These are phyloP conservation scores for Linaria vulgaris DNA, from an alignment of 257 asterid genomes.

Conservation along the genomic window DNA sequence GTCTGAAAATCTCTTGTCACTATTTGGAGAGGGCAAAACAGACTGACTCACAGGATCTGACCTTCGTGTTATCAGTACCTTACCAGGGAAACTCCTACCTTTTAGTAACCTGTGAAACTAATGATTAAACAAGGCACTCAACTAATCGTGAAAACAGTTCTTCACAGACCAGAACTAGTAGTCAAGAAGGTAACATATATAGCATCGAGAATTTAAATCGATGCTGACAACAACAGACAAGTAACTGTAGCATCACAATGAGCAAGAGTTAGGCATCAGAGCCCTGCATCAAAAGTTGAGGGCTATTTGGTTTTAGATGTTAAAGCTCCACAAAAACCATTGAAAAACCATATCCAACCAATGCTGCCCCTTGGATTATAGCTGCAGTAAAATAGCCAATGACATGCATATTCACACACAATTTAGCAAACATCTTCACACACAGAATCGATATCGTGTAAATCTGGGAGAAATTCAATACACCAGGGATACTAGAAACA, in stretches of 20 bases:
- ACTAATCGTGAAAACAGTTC: constrained; percentile 10
- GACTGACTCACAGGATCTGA: constrained; percentile 63
- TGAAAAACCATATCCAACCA: neutral
- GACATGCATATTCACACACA: too few species aligned
- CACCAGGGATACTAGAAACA: constrained; percentile 3
- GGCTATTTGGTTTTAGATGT: neutral
- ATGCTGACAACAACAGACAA: neutral
- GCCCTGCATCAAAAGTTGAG: constrained; percentile 15
- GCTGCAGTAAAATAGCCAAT: neutral
- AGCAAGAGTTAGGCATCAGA: constrained; percentile 9
- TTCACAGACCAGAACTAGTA: neutral
- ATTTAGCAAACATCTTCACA: too few species aligned
- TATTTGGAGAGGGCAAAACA: constrained; percentile 56
- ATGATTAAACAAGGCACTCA: constrained; percentile 18
- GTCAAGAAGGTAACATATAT: neutral
- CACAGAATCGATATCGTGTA: neutral
- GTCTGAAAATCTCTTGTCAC: constrained; percentile 43
- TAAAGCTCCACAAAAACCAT: neutral
- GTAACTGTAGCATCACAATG: constrained; percentile 1
- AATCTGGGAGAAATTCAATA: constrained; percentile 7
- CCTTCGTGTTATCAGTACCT: constrained; percentile 71
- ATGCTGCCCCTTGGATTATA: neutral
- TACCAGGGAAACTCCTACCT: constrained; percentile 98
- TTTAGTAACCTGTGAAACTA: constrained; percentile 64
- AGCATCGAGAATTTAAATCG: neutral